Conservation (phyloP, 169 alveolate species). For the Pseudocohnilembus persalinus region DNA sequence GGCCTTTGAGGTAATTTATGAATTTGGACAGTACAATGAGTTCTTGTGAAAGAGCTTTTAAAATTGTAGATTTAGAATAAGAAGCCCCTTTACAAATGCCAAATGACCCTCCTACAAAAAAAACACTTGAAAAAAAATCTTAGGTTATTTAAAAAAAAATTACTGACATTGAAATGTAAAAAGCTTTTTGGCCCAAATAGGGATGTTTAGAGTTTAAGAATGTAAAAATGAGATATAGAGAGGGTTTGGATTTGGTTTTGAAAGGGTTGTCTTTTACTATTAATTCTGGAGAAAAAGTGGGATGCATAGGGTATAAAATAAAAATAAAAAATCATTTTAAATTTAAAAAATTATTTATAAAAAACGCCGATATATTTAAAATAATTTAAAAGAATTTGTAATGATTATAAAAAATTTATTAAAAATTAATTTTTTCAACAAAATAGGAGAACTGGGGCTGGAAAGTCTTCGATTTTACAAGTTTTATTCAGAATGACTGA, state of each 20-base stretch:
- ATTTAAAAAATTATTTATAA: too few relatives aligned
- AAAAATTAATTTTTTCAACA: neutral
- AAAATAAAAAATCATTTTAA: too few relatives aligned
- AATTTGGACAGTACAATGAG: conserved; percentile 22
- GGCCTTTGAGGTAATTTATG: conserved; percentile 29
- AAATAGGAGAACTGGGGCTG: conserved; percentile 49
- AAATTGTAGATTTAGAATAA: conserved; percentile 7
- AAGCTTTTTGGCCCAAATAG: conserved; percentile 3
- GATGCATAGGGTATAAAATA: neutral
- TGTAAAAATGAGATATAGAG: conserved; percentile 23
- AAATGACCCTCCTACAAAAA: neutral
- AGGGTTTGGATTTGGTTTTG: neutral
- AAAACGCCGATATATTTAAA: too few relatives aligned
- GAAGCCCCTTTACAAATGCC: neutral
- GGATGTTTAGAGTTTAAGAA: neutral
- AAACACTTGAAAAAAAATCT: neutral
- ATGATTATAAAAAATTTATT: too few relatives aligned
- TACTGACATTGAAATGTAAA: conserved; percentile 1
- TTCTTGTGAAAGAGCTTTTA: conserved; percentile 22
- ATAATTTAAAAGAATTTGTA: too few relatives aligned
- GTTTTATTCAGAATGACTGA: conserved; percentile 39
- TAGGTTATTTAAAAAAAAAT: neutral
- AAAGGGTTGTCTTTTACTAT: conserved; percentile 26
- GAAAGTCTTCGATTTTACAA: conserved; percentile 40
- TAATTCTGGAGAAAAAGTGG: conserved; percentile 6